Conservation (phyloP, 352 stramenopile species). For the Phytophthora cactorum region DNA sequence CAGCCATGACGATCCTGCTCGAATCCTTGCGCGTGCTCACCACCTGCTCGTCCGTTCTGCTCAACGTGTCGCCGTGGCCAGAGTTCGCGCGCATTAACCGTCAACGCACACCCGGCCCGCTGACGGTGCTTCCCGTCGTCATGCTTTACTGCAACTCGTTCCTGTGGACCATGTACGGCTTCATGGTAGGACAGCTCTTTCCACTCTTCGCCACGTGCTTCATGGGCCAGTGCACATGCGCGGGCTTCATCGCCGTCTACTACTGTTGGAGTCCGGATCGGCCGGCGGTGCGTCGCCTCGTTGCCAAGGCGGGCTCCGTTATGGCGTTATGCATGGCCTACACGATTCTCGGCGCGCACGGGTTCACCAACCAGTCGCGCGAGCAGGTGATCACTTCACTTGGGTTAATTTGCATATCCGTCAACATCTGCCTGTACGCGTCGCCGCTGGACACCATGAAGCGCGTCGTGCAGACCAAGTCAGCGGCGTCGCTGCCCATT, state of each 20-base stretch:
- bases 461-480: slow-evolving; percentile 50
- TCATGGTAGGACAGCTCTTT: slow-evolving; percentile 48
- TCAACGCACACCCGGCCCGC: slow-evolving; percentile 37
- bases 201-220: slow-evolving; percentile 47
- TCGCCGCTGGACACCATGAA: slow-evolving; percentile 56
- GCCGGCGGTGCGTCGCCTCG: slow-evolving; percentile 25
- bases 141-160: slow-evolving; percentile 49
- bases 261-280: slow-evolving; percentile 41
- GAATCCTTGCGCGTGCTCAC: slow-evolving; percentile 39
- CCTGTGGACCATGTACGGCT: slow-evolving; percentile 56
- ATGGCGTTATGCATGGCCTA: slow-evolving; percentile 42
- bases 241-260: slow-evolving; percentile 47
- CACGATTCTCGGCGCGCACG: slow-evolving; percentile 30
- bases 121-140: slow-evolving; percentile 44
- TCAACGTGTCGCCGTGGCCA: slow-evolving; percentile 43
- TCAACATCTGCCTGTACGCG: slow-evolving; percentile 50
- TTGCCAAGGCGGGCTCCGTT: slow-evolving; percentile 25
- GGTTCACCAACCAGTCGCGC: slow-evolving; percentile 35
- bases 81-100: slow-evolving; percentile 49
- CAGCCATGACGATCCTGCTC: slow-evolving; percentile 42
- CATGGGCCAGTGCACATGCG: slow-evolving; percentile 40
- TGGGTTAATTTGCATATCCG: slow-evolving; percentile 47
- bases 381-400: slow-evolving; percentile 41
- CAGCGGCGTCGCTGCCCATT: slow-evolving; percentile 53
- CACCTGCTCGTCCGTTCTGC: slow-evolving; percentile 40